These are phyloP conservation scores for Colletotrichum lini DNA, from an alignment of 2,329 filamentous ascomycete genomes.

Conservation along the genomic window DNA sequence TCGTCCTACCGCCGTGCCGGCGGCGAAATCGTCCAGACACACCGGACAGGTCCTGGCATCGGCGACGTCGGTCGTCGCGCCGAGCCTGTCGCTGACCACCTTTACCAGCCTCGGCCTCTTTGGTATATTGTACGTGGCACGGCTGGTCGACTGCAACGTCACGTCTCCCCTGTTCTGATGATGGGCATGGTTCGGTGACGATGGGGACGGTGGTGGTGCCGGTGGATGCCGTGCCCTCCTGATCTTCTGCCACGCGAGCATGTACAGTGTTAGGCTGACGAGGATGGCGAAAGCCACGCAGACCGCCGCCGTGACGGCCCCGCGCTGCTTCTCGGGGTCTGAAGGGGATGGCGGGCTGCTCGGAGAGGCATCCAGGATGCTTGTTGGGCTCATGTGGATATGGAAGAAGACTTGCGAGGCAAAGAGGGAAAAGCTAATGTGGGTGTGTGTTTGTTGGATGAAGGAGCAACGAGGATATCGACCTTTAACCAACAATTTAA, in stretches of 20 bases:
- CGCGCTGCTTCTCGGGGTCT: background rate
- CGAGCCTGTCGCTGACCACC: background rate
- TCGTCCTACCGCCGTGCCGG: conserved; percentile 4
- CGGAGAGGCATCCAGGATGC: conserved; percentile 4
- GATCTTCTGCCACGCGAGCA: conserved; percentile 18
- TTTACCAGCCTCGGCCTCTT: background rate
- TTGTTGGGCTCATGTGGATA: conserved; percentile 20
- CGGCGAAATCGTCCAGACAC: conserved; percentile 23
- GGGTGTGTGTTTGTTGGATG: background rate
- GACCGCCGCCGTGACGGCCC: conserved; percentile 13
- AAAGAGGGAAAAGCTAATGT: background rate
- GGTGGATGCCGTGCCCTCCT: background rate
- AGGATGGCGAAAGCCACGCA: conserved; percentile 25
- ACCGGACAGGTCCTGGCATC: conserved; percentile 10
- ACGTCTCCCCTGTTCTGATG: background rate
- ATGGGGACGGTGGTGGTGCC: background rate
- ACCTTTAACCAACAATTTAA: background rate
- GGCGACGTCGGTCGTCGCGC: background rate
- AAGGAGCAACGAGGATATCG: background rate
- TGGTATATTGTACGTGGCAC: background rate
- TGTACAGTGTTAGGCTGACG: conserved; percentile 15
- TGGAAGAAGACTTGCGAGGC: conserved; percentile 3
- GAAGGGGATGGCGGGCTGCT: background rate
- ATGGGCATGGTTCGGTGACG: background rate
- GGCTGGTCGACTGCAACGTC: too few relatives aligned